phyloP scores from a whole-genome alignment of 352 stramenopile species.

The Globisporangium mamillatum region DNA sequence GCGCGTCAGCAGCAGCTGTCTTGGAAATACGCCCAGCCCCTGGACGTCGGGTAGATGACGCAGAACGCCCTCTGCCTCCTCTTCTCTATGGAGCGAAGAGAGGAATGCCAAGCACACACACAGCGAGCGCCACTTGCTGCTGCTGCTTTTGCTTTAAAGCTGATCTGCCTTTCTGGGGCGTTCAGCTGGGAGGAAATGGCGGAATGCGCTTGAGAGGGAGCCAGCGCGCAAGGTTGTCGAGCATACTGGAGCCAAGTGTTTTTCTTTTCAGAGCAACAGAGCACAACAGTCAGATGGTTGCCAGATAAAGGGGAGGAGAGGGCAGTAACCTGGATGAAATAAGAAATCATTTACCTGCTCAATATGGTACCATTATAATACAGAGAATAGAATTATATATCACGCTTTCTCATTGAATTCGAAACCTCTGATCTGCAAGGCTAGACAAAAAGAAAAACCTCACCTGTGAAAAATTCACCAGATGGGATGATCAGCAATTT shows the following conservation, averaged over 20 bases:
- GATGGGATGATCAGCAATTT: neutral
- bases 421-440: neutral
- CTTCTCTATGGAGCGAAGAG: neutral
- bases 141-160: neutral
- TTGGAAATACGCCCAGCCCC: neutral
- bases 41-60: neutral
- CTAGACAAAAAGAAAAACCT: neutral
- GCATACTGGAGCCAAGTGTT: constrained; percentile 5
- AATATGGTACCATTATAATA: neutral
- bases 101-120: neutral
- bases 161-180: constrained; percentile 1
- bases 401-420: neutral
- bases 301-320: neutral
- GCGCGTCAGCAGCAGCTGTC: neutral
- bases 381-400: neutral
- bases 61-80: neutral
- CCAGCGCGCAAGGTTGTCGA: neutral
- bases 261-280: neutral
- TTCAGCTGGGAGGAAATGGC: constrained; percentile 8
- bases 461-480: neutral
- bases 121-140: neutral
- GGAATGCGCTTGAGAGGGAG: neutral
- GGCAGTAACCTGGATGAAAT: neutral
- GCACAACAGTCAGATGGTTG: neutral
- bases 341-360: neutral